These are phyloP conservation scores for Trichocladium antarcticum DNA, from an alignment of 495 filamentous ascomycete genomes.

Conservation along the genomic window DNA sequence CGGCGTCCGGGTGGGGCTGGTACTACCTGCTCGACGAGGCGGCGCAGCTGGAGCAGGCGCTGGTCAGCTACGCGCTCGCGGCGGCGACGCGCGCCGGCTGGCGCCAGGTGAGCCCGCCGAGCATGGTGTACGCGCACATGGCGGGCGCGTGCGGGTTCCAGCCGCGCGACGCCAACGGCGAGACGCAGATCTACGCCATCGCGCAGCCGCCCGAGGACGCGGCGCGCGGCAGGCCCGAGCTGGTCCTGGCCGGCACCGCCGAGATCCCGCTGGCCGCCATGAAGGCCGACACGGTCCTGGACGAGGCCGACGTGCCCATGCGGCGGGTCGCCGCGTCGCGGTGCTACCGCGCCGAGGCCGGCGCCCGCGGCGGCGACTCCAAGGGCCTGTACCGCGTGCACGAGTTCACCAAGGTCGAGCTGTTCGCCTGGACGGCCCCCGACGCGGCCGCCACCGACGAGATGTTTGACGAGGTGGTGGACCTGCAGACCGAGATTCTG, in stretches of 20 bases:
- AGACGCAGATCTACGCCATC: constrained; percentile 80
- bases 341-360: constrained; percentile 90
- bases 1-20: constrained; percentile 88
- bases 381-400: constrained; percentile 98
- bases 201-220: constrained; percentile 49
- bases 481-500: constrained; percentile 76
- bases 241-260: constrained; percentile 73
- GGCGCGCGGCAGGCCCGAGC: constrained; percentile 49
- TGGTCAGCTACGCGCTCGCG: constrained; percentile 71
- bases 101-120: constrained; percentile 68
- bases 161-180: constrained; percentile 78
- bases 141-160: constrained; percentile 85
- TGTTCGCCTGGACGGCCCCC: constrained; percentile 76
- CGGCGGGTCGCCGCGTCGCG: constrained; percentile 74
- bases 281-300: constrained; percentile 61
- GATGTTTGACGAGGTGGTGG: constrained; percentile 71
- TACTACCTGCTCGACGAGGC: constrained; percentile 87
- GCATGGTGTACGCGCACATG: constrained; percentile 85
- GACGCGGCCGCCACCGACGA: constrained; percentile 34
- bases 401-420: constrained; percentile 96
- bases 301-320: constrained; percentile 44
- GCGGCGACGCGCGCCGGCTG: constrained; percentile 61
- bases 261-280: constrained; percentile 92
- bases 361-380: constrained; percentile 73
- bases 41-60: constrained; percentile 81